Base-by-base conservation (phyloP, 306 rosid genomes). In the Coriaria nepalensis region DNA sequence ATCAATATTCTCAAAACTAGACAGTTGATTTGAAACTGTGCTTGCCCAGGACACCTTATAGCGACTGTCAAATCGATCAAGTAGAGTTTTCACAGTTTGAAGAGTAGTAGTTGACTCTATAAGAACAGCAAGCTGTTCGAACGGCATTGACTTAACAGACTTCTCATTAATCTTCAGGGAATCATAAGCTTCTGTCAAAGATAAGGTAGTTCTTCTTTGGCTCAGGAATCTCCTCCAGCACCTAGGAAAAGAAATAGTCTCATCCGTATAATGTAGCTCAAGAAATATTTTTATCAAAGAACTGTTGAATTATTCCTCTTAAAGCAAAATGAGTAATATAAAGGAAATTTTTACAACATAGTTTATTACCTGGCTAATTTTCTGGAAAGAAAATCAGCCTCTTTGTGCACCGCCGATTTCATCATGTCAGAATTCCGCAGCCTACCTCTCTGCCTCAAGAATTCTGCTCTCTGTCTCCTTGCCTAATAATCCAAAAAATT, bases 41-140 rank as follows among this genome's bases (percentile, higher is more conserved):
- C 77, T 67, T 6, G 61, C 70, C 67, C 71, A 69, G 13, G 74
- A 62, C 37, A 79, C 82, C 68, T 61, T 74, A 62, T 84, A 70
- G 62, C 95, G 87, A 51, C 66, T 73, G 67, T 90, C 95, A 52
- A 90, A 56, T 61, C 98, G 75, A 50, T 85, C 95, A 44, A 90
- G 78, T 40, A 90, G 62, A 60, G 72, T 68, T 61, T 85, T 90
- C 60, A 77, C 85, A 13, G 87, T 68, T 64, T 73, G 82, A 49
- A 85, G 92, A 34, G 95, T 81, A 61, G 82, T 64, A 57, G 66
- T 47, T 37, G 98, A 79, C 65, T 79, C 98, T 62, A 90, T 81
- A 62, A 69, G 84, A 74, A 67, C 60, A 37, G 95, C 87, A 37
- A 90, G 81, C 74, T 79, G 76, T 63, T 90, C 98, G 63, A 90